These are phyloP conservation scores for Trametes villosa DNA, from an alignment of 768 basidiomycete genomes.

Conservation along the genomic window DNA sequence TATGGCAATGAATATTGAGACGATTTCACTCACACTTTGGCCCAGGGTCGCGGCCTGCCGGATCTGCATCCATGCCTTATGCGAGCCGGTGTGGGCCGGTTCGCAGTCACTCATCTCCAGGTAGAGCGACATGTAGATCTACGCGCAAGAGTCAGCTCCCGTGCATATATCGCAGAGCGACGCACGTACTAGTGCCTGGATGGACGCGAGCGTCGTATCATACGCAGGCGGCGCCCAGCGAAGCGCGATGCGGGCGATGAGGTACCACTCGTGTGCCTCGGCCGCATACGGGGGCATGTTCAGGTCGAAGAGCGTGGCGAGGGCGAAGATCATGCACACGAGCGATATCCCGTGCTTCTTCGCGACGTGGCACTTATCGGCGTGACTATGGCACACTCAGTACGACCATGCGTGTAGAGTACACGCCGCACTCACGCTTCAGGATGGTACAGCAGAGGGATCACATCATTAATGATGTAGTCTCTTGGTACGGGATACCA, in stretches of 20 bases:
- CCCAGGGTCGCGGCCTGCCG: slow-evolving; percentile 61
- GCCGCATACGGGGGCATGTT: slow-evolving; percentile 49
- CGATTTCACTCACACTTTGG: slow-evolving; percentile 53
- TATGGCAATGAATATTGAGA: background rate
- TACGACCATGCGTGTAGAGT: background rate
- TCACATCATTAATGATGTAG: slow-evolving; percentile 60
- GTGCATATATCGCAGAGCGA: background rate
- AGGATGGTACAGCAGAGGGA: slow-evolving; percentile 57
- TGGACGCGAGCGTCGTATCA: slow-evolving; percentile 55
- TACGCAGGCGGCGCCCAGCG: slow-evolving; percentile 49
- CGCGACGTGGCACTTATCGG: slow-evolving; percentile 35
- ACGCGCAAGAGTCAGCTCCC: slow-evolving; percentile 37
- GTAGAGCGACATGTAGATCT: slow-evolving; percentile 51
- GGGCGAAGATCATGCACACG: slow-evolving; percentile 67
- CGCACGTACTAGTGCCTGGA: slow-evolving; percentile 57
- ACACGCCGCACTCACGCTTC: slow-evolving; percentile 41
- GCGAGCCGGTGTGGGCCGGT: slow-evolving; percentile 43
- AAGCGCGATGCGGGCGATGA: slow-evolving; percentile 58
- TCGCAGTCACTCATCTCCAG: slow-evolving; percentile 60
- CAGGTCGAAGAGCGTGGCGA: slow-evolving; percentile 65
- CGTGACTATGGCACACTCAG: background rate
- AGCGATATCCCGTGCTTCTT: slow-evolving; percentile 59
- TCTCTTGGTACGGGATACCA: slow-evolving; percentile 55
- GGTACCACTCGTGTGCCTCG: slow-evolving; percentile 65
- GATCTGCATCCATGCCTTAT: slow-evolving; percentile 56